Evolutionary conservation across 73 alveolate genomes (phyloP).

Genomic region (Paramecium primaurelia): DNA sequence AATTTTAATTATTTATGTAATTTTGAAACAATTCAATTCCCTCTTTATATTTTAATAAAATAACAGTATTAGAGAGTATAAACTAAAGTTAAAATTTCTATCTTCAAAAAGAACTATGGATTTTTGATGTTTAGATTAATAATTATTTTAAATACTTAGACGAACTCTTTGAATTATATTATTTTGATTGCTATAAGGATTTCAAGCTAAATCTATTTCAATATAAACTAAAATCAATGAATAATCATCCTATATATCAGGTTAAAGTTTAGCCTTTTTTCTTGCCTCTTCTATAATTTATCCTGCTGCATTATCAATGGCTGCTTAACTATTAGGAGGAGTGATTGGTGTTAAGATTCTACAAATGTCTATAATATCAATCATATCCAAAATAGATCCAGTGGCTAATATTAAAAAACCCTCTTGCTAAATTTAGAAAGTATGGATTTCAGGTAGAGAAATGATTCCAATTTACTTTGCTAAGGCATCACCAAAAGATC

Average conservation of each 20-base stretch:
- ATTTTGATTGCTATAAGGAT: not conserved
- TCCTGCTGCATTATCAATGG: not conserved
- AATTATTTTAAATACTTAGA: too few relatives aligned
- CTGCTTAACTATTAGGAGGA: not conserved
- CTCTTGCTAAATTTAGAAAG: not conserved
- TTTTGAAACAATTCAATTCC: too few relatives aligned
- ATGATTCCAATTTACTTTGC: slow-evolving; percentile 62
- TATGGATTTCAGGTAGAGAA: slow-evolving; percentile 52
- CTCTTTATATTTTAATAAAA: too few relatives aligned
- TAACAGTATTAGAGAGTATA: too few relatives aligned
- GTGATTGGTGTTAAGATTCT: not conserved
- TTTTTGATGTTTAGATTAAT: too few relatives aligned
- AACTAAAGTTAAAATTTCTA: too few relatives aligned
- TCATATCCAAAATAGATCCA: not conserved
- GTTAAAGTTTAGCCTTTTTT: not conserved
- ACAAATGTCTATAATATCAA: not conserved
- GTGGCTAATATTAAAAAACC: not conserved
- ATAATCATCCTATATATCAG: not conserved
- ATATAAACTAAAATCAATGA: not conserved
- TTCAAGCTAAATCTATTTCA: not conserved
- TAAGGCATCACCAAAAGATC: slow-evolving; percentile 63
- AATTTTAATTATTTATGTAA: too few relatives aligned
- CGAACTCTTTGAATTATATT: not conserved
- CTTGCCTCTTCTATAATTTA: not conserved
- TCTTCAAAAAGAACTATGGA: too few relatives aligned